Conservation (phyloP, 2,329 filamentous ascomycete genomes). For the Lasiodiplodia hormozganensis region DNA sequence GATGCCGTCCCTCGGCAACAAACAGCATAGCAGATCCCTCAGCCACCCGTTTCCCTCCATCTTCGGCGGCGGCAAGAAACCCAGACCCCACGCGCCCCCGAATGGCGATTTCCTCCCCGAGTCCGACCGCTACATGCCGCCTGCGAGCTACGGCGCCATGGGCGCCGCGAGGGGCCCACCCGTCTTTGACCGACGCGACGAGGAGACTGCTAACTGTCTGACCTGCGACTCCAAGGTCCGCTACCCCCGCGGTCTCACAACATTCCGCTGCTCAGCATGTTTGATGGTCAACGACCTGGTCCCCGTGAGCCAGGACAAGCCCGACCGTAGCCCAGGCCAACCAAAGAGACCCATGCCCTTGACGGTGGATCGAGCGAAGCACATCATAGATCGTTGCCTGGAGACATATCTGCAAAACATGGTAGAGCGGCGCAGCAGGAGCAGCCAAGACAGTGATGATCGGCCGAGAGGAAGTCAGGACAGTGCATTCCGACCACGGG, state of each 20-base stretch:
- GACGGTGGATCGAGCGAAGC: constrained; percentile 66
- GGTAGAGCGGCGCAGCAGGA: constrained; percentile 17
- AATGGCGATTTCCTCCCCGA: constrained; percentile 28
- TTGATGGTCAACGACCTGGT: constrained; percentile 83
- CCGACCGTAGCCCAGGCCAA: constrained; percentile 19
- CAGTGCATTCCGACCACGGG: neutral
- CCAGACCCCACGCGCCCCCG: constrained; percentile 51
- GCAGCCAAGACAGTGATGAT: constrained; percentile 21
- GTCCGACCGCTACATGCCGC: constrained; percentile 5
- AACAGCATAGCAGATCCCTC: constrained; percentile 63
- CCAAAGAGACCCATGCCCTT: constrained; percentile 49
- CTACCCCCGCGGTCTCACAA: constrained; percentile 75
- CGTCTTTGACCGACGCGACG: constrained; percentile 51
- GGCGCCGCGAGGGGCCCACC: constrained; percentile 37
- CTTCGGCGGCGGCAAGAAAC: constrained; percentile 62
- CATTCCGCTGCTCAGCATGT: constrained; percentile 85
- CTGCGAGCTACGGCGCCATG: neutral
- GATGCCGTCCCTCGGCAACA: constrained; percentile 29
- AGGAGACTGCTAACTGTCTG: constrained; percentile 77
- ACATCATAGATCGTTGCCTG: constrained; percentile 64
- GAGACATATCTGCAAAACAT: constrained; percentile 53
- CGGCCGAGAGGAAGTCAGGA: constrained; percentile 15
- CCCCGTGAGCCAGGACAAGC: constrained; percentile 42
- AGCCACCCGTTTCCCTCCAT: constrained; percentile 81
- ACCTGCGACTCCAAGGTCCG: constrained; percentile 82